phyloP scores from a whole-genome alignment of 2,329 filamentous ascomycete genomes.

The Podosphaera fusca region DNA sequence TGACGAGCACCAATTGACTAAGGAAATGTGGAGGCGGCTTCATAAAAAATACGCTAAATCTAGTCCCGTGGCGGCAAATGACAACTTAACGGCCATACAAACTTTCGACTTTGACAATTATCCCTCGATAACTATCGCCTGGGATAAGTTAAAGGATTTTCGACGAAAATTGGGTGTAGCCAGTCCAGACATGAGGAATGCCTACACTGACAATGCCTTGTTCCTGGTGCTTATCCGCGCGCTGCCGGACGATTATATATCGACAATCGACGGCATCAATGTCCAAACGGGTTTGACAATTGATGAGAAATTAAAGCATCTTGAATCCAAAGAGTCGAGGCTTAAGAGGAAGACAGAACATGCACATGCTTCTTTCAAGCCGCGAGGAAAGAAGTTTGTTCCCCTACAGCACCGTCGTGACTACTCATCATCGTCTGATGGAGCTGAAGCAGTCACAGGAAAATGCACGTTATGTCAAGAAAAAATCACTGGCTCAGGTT shows the following conservation, averaged over 20 bases:
- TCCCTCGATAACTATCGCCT: not conserved
- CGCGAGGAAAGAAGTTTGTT: not conserved
- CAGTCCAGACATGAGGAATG: not conserved
- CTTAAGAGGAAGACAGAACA: not conserved
- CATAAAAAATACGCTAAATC: not conserved
- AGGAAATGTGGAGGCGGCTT: not conserved
- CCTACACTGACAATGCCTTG: not conserved
- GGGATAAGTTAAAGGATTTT: not conserved
- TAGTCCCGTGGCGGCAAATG: not conserved
- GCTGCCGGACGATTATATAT: not conserved
- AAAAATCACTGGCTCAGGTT: no score
- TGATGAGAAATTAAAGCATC: not conserved
- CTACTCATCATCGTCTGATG: no score
- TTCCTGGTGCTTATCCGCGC: not conserved
- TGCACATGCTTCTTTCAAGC: not conserved
- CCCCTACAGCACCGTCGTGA: not conserved
- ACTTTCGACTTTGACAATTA: not conserved
- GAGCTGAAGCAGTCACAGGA: no score
- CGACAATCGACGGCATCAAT: not conserved
- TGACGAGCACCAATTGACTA: not conserved
- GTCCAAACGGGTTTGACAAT: not conserved
- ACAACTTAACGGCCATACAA: not conserved
- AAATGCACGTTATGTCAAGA: no score
- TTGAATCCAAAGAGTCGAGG: not conserved
- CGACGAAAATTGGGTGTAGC: not conserved